Conservation (phyloP, 176 grass and related monocot genomes). For the Hordeum vulgare region DNA sequence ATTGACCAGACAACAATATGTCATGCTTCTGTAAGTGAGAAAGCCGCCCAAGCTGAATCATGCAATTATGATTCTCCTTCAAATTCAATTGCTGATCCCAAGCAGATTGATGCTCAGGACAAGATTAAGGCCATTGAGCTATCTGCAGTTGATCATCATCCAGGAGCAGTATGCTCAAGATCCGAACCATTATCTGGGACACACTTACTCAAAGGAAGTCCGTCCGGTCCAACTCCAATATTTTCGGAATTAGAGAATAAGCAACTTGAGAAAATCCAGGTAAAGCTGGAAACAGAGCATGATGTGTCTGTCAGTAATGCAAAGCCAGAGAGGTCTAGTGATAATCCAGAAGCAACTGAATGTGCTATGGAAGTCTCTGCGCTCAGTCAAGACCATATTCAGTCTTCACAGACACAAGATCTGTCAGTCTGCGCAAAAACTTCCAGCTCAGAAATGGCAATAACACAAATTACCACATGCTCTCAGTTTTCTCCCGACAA, state of each 20-base stretch:
- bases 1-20: constrained; percentile 30
- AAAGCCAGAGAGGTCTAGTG: constrained; percentile 28
- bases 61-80: constrained; percentile 24
- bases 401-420: constrained; percentile 31
- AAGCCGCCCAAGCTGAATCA: constrained; percentile 3
- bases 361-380: constrained; percentile 16
- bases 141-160: constrained; percentile 21
- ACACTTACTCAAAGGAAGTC: constrained; percentile 25
- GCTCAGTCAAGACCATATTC: constrained; percentile 22
- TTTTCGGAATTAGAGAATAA: constrained; percentile 27
- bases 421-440: constrained; percentile 16
- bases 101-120: constrained; percentile 21
- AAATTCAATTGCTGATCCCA: constrained; percentile 9
- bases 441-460: constrained; percentile 20
- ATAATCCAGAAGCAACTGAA: constrained; percentile 13
- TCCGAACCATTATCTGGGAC: constrained; percentile 20
- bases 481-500: constrained; percentile 15
- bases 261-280: constrained; percentile 23
- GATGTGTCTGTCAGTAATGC: constrained; percentile 32
- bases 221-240: constrained; percentile 8
- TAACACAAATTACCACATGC: constrained; percentile 14
- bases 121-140: constrained; percentile 7
- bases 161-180: constrained; percentile 26
- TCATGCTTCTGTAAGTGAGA: background rate
- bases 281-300: constrained; percentile 27